Conservation (phyloP, 768 basidiomycete species). For the Hydnomerulius pinastri region DNA sequence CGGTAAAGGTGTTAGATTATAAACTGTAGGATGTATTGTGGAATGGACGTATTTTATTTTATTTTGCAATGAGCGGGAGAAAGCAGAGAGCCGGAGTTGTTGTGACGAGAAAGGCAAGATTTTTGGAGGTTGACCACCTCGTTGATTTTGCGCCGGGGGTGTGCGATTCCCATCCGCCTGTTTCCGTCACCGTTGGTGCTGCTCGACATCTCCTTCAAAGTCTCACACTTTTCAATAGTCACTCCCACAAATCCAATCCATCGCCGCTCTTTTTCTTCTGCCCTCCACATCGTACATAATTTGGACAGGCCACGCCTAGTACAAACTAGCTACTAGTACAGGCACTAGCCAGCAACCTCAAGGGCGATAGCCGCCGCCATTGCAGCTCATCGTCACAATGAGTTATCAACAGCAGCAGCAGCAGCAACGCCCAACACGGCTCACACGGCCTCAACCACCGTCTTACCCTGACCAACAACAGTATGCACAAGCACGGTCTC, state of each 20-base stretch:
- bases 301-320: neutral
- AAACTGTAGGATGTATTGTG: neutral
- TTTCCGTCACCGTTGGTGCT: neutral
- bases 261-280: slow-evolving; percentile 10
- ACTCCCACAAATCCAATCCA: neutral
- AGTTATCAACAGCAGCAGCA: slow-evolving; percentile 45
- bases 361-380: neutral
- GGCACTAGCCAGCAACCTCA: neutral
- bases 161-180: neutral
- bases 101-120: neutral
- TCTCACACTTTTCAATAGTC: neutral
- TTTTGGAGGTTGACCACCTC: neutral
- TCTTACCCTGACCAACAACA: slow-evolving; percentile 36
- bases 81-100: neutral
- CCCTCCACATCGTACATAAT: neutral
- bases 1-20: neutral
- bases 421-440: slow-evolving; percentile 37
- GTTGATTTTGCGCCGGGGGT: neutral
- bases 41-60: no score
- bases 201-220: neutral
- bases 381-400: slow-evolving; percentile 12
- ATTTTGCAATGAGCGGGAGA: neutral
- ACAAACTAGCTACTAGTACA: no score
- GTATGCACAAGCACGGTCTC: slow-evolving; percentile 19
- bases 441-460: slow-evolving; percentile 36